phyloP scores from a whole-genome alignment of 2,329 filamentous ascomycete genomes.

The Laburnicola sp. region DNA sequence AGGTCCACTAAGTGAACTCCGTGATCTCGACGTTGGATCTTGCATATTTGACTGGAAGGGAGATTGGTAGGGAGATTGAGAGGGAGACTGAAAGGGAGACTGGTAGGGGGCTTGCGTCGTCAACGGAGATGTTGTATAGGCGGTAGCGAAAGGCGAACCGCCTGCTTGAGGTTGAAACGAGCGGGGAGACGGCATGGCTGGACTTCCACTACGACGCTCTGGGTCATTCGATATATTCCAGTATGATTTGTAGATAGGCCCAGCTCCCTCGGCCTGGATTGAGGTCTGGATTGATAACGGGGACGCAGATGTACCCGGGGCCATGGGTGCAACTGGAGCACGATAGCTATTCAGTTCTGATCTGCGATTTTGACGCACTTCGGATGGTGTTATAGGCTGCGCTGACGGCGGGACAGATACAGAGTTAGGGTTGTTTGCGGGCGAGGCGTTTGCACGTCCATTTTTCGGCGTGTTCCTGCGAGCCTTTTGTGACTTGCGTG shows the following conservation, averaged over 20 bases:
- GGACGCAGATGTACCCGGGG: background rate
- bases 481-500: background rate
- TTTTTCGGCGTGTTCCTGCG: background rate
- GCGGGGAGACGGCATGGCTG: too few species aligned
- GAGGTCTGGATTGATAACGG: background rate
- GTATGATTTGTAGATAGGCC: background rate
- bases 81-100: too few species aligned
- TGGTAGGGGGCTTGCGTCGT: too few species aligned
- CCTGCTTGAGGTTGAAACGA: too few species aligned
- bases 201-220: too few species aligned
- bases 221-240: too few species aligned
- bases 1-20: too few species aligned
- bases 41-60: too few species aligned
- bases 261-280: background rate
- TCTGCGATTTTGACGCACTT: constrained; percentile 15
- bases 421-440: background rate
- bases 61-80: too few species aligned
- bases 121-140: too few species aligned
- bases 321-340: constrained; percentile 11
- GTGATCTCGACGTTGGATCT: too few species aligned
- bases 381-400: constrained; percentile 4
- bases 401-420: background rate
- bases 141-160: too few species aligned
- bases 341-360: constrained; percentile 12
- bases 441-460: background rate